Base-by-base conservation (phyloP, 2,329 filamentous ascomycete genomes). In the Trichoderma sp. region DNA sequence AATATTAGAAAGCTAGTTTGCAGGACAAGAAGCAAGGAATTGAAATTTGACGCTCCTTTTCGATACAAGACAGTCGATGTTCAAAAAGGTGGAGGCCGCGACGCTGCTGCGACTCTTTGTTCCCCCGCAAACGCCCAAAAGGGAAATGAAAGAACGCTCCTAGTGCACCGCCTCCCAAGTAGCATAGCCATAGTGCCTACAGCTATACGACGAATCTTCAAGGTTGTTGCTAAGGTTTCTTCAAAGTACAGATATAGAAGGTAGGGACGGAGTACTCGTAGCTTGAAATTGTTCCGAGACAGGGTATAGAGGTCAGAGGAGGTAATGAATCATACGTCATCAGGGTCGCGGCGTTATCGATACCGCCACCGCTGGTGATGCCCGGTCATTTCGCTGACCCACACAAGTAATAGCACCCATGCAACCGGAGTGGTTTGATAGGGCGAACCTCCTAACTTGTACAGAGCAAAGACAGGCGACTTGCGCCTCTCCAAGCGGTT, bases 271-370 rank as follows among this genome's bases (percentile, higher is more conserved):
- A n/a, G n/a, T n/a, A n/a, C n/a, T n/a, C n/a, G n/a, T n/a, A n/a
- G n/a, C 42, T 22, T 19, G 42, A 22, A 22, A 48, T 22, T 22
- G 10, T 48, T 22, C 42, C n/a, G 42, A 19, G 10, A 19, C 42
- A 48, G 42, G 42, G n/a, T n/a, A n/a, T n/a, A n/a, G n/a, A n/a
- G n/a, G n/a, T n/a, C n/a, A n/a, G n/a, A 15, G 15, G 25, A 19
- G 32, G 29, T 45, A 19, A 4, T 13, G 13, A 19, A 63, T 32
- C 56, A 17, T 65, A 65, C 61, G 61, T 65, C 61, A 65, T 65
- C 61, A 65, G 61, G 19, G 50, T 56, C 42, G n/a, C 52, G 8
- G 61, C 57, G 61, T 65, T 65, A 65, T 65, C 61, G 61, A 65
- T 65, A 65, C 27, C 12, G 50, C 39, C 35, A 19, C 29, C 9